These are phyloP conservation scores for Arachnomyces sp. DNA, from an alignment of 2,329 filamentous ascomycete species.

Conservation along the genomic window DNA sequence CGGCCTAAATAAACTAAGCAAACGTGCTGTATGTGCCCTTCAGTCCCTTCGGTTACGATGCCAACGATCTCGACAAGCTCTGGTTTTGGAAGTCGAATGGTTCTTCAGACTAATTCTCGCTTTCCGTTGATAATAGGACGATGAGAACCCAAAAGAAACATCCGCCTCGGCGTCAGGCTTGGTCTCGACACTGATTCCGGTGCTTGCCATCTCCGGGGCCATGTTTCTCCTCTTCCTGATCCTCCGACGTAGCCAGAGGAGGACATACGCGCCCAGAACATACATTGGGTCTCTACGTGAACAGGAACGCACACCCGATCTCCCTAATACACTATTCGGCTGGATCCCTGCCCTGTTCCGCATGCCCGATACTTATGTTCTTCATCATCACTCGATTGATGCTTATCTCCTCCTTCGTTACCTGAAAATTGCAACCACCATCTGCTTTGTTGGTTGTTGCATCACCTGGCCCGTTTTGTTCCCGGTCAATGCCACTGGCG, in stretches of 20 bases:
- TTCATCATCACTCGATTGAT: slow-evolving; percentile 88
- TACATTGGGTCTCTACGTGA: slow-evolving; percentile 47
- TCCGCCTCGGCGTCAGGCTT: slow-evolving; percentile 39
- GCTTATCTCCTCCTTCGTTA: slow-evolving; percentile 87
- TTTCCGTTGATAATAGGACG: no score
- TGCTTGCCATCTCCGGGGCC: slow-evolving; percentile 36
- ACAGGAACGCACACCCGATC: slow-evolving; percentile 49
- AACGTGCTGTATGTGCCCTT: slow-evolving; percentile 11
- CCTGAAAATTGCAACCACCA: slow-evolving; percentile 66
- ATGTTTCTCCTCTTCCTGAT: slow-evolving; percentile 46
- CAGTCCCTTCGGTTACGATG: slow-evolving; percentile 11
- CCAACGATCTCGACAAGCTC: no score
- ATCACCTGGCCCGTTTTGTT: slow-evolving; percentile 85
- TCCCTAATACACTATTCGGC: slow-evolving; percentile 56
- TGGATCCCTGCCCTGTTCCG: slow-evolving; percentile 63
- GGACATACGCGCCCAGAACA: slow-evolving; percentile 50
- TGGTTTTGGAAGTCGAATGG: slow-evolving; percentile 7
- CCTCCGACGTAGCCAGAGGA: slow-evolving; percentile 41
- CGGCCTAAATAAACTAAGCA: slow-evolving; percentile 14
- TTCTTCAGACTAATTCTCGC: slow-evolving; percentile 11
- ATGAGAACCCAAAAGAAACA: slow-evolving; percentile 5
- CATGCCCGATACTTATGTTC: slow-evolving; percentile 65
- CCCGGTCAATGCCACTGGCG: slow-evolving; percentile 82
- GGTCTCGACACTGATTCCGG: slow-evolving; percentile 42
- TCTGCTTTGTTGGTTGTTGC: slow-evolving; percentile 73